Evolutionary conservation across 2,329 filamentous ascomycete species (phyloP).

Genomic region (Xylaria sp.): DNA sequence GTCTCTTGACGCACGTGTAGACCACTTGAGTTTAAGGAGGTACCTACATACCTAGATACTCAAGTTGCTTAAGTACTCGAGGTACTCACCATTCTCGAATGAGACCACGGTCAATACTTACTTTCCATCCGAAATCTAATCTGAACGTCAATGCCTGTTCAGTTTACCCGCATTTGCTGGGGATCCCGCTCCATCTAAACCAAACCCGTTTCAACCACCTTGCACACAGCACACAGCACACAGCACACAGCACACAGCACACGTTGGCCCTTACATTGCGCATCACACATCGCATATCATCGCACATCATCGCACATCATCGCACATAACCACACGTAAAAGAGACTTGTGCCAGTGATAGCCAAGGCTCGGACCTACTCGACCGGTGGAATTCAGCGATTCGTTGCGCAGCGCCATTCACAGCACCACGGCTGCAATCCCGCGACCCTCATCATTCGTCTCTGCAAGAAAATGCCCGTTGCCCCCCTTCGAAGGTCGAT

Average conservation of each 20-base stretch:
- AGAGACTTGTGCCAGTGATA: no score
- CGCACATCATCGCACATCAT: neutral
- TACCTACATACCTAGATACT: no score
- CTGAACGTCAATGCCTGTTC: slow-evolving; percentile 8
- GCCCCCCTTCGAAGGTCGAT: no score
- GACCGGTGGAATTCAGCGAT: neutral
- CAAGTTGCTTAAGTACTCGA: neutral
- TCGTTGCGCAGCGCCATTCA: neutral
- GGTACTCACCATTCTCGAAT: neutral
- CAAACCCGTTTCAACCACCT: neutral
- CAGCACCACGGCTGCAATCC: neutral
- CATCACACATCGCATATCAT: neutral
- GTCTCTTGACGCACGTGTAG: neutral
- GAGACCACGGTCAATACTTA: neutral
- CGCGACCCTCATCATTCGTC: slow-evolving; percentile 1
- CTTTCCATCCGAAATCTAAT: neutral
- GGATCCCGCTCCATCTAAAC: neutral
- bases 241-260: neutral
- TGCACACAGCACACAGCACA: neutral
- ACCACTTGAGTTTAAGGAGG: no score
- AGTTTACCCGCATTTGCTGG: slow-evolving; percentile 11
- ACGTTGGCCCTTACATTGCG: neutral
- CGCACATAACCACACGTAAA: neutral
- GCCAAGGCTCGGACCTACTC: neutral
- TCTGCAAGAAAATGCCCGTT: slow-evolving; percentile 39